Evolutionary conservation across 768 basidiomycete genomes (phyloP).

Genomic region (Mrakia blollopis): DNA sequence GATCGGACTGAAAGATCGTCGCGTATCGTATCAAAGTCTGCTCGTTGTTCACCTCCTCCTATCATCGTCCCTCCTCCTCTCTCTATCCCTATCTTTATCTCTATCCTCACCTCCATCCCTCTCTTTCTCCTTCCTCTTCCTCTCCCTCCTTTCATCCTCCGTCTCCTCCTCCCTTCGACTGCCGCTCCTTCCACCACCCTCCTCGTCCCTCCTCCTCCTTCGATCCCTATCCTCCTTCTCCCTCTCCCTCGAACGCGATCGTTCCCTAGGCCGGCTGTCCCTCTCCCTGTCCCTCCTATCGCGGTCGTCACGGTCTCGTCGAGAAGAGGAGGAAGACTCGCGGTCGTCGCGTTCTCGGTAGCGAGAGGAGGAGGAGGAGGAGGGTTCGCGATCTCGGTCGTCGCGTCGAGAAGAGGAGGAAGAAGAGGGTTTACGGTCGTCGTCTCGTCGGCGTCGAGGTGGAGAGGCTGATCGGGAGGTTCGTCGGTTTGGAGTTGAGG

Average conservation of each 20-base stretch:
- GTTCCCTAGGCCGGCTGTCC: background rate
- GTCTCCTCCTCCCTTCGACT: conserved; percentile 12
- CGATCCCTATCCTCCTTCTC: conserved; percentile 4
- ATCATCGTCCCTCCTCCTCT: conserved; percentile 18
- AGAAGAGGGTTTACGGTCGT: conserved; percentile 34
- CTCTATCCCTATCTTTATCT: conserved; percentile 5
- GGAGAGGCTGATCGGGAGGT: background rate
- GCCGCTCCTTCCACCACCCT: background rate
- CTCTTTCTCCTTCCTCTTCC: conserved; percentile 20
- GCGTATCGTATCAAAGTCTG: background rate
- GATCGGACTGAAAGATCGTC: background rate
- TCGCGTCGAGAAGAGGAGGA: conserved; percentile 42
- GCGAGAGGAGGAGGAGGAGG: conserved; percentile 34
- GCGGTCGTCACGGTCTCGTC: conserved; percentile 39
- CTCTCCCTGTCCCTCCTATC: conserved; percentile 16
- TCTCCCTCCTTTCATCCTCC: conserved; percentile 7
- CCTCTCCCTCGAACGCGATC: conserved; percentile 15
- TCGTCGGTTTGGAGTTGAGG: conserved; percentile 32
- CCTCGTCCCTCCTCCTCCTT: conserved; percentile 9
- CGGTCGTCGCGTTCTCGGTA: conserved; percentile 40
- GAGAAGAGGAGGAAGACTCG: conserved; percentile 42
- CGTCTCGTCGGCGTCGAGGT: background rate
- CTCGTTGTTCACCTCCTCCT: background rate
- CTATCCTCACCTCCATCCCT: background rate
- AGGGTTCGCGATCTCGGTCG: conserved; percentile 45